phyloP scores from a whole-genome alignment of 2,329 filamentous ascomycete genomes.

The Ramichloridium luteum region DNA sequence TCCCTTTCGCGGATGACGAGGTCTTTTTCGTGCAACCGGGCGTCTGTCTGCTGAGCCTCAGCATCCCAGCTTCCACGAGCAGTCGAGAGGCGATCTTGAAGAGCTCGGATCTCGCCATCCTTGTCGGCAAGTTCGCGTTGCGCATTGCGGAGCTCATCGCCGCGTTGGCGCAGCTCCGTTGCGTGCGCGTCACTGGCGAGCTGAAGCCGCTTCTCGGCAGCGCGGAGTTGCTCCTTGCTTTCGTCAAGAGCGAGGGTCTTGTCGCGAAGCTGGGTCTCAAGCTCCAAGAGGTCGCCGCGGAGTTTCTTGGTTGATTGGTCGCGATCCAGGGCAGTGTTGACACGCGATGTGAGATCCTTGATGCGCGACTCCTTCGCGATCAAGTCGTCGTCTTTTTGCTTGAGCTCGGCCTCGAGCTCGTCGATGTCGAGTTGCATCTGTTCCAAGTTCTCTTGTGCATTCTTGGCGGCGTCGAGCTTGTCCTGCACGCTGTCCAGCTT shows the following conservation, averaged over 20 bases:
- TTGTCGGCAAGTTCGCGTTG: slow-evolving; percentile 26
- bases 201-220: slow-evolving; percentile 20
- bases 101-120: slow-evolving; percentile 25
- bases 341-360: slow-evolving; percentile 21
- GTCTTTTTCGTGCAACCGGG: slow-evolving; percentile 27
- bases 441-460: slow-evolving; percentile 39
- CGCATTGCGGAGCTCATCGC: slow-evolving; percentile 51
- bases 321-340: slow-evolving; percentile 21
- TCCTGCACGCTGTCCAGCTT: slow-evolving; percentile 36
- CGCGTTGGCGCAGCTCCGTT: slow-evolving; percentile 19
- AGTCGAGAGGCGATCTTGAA: slow-evolving; percentile 26
- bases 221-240: slow-evolving; percentile 20
- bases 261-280: slow-evolving; percentile 25
- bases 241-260: slow-evolving; percentile 26
- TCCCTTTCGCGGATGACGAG: slow-evolving; percentile 57
- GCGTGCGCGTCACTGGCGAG: slow-evolving; percentile 10
- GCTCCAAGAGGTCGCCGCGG: slow-evolving; percentile 22
- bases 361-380: slow-evolving; percentile 22
- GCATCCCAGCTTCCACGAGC: slow-evolving; percentile 29
- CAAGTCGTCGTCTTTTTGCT: slow-evolving; percentile 33
- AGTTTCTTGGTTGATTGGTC: slow-evolving; percentile 28
- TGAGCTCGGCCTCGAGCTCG: slow-evolving; percentile 39
- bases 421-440: slow-evolving; percentile 47
- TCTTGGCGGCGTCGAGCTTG: slow-evolving; percentile 27
- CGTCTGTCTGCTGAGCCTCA: slow-evolving; percentile 26